Percentiles rank a stretch among this genome's conserved stretches.
These are phyloP conservation scores for Eimeria brunetti DNA, from an alignment of 169 alveolate species.

Conservation along the genomic window DNA sequence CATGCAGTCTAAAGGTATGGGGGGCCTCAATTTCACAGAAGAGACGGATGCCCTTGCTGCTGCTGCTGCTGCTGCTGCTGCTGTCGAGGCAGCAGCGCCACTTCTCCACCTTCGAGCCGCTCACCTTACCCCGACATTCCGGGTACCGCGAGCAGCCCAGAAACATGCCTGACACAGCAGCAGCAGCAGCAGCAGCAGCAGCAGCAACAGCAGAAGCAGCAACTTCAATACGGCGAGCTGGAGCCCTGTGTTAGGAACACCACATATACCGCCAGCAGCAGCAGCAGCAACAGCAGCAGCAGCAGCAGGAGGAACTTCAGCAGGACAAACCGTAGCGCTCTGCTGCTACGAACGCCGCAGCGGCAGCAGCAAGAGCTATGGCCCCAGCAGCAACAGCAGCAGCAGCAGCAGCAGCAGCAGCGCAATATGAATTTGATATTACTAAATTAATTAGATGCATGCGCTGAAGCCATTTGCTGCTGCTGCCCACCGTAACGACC, in stretches of 20 bases:
- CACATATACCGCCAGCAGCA: no score
- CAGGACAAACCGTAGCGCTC: no score
- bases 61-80: slow-evolving; percentile 9
- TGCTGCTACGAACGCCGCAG: no score
- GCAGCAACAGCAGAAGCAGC: background rate
- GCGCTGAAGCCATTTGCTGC: background rate
- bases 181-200: slow-evolving; percentile 17
- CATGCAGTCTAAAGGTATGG: slow-evolving; percentile 68
- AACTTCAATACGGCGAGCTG: no score
- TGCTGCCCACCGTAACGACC: slow-evolving; percentile 67
- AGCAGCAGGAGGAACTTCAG: background rate
- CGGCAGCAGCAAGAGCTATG: slow-evolving; percentile 3
- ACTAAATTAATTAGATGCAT: no score
- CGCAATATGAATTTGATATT: background rate
- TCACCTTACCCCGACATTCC: slow-evolving; percentile 59
- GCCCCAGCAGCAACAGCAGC: background rate
- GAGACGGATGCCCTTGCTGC: slow-evolving; percentile 13
- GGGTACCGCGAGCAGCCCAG: slow-evolving; percentile 74
- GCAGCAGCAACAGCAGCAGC: background rate
- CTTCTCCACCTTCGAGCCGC: slow-evolving; percentile 69
- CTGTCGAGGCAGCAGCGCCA: slow-evolving; percentile 66
- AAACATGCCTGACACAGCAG: slow-evolving; percentile 71
- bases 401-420: slow-evolving; percentile 19
- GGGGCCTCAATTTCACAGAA: slow-evolving; percentile 71
- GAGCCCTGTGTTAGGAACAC: no score